Conservation (phyloP, 768 basidiomycete genomes). For the Lentinula lateritia region DNA sequence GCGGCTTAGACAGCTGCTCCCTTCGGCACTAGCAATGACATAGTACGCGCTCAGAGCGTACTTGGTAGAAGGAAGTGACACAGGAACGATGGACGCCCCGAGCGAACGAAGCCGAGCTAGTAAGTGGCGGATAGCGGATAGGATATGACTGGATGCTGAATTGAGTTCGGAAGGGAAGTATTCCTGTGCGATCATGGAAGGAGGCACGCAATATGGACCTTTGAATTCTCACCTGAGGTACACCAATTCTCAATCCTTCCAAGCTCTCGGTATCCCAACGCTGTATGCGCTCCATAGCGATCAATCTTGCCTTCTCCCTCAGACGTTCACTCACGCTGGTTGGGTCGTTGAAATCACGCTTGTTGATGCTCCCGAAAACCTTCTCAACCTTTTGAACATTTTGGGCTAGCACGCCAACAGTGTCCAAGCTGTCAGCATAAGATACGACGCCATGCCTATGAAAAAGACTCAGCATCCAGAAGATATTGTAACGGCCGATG, state of each 20-base stretch:
- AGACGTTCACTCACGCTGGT: conserved; percentile 45
- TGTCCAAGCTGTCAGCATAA: conserved; percentile 93
- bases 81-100: conserved; percentile 67
- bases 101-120: conserved; percentile 32
- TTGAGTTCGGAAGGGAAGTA: conserved; percentile 75
- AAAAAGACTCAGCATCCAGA: background rate
- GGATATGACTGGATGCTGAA: conserved; percentile 23
- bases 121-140: conserved; percentile 38
- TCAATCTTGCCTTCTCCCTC: background rate
- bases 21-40: conserved; percentile 70
- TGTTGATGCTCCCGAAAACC: conserved; percentile 54
- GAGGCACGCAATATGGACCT: background rate
- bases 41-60: conserved; percentile 71
- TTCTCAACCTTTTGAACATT: conserved; percentile 41
- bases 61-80: conserved; percentile 55
- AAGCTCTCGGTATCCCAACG: conserved; percentile 22
- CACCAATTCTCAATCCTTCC: conserved; percentile 60
- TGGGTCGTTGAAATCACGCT: conserved; percentile 67
- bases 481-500: background rate
- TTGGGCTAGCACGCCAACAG: conserved; percentile 76
- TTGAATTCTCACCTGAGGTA: conserved; percentile 52
- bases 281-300: background rate
- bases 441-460: conserved; percentile 84
- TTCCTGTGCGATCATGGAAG: conserved; percentile 37
- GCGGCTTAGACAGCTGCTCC: conserved; percentile 62